Base-by-base conservation (phyloP, 2,329 filamentous ascomycete genomes). In the Chaetomiaceae sp. region DNA sequence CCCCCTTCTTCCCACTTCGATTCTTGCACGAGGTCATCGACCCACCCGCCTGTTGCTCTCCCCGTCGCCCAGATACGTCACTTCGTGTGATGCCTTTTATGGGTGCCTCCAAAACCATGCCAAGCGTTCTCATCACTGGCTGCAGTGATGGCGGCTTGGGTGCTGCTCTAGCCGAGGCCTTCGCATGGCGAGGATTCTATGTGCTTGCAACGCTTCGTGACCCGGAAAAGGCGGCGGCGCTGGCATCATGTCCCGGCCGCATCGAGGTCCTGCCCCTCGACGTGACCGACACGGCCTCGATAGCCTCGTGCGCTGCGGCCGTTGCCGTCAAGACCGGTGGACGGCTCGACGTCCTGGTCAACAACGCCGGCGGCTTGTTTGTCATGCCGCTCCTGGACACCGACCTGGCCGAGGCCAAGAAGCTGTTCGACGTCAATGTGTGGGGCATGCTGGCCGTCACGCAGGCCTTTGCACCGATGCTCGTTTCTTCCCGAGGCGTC, bases 351-450 rank as follows among this genome's bases (percentile, higher is more conserved):
- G 29, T 42, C 17, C 32, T 42, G 27, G 32, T 42, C 18, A 42
- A 42, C 39, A 73, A 73, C 42, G 66, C 70, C 9, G 70, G 65
- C 2, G 36, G 44, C 3, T 54, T 52, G 9, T 59, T 60, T 14
- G 50, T 58, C 12, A 57, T 57, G 43, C 69, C 69, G 1, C 48
- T 62, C 6, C 45, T 71, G 7, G 67, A 71, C 30, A 53, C 58
- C 0, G 52, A 63, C 17, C 44, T 69, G 4, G 53, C 57, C 0
- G 50, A 64, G 17, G 62, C 59, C 17, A 65, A 61, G 42, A 48
- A 46, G 20, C 24, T 69, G 6, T 71, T 64, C 48, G 67, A 71
- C 10, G 56, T 67, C 17, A 73, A 73, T 48, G 56, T 69, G 15
- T 71, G 64, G 61, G 63, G 63, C 2, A 35, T 60, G 1, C 38